Evolutionary conservation across 148 eudicot genomes (phyloP).

Genomic region (Rhododendron williamsianum): DNA sequence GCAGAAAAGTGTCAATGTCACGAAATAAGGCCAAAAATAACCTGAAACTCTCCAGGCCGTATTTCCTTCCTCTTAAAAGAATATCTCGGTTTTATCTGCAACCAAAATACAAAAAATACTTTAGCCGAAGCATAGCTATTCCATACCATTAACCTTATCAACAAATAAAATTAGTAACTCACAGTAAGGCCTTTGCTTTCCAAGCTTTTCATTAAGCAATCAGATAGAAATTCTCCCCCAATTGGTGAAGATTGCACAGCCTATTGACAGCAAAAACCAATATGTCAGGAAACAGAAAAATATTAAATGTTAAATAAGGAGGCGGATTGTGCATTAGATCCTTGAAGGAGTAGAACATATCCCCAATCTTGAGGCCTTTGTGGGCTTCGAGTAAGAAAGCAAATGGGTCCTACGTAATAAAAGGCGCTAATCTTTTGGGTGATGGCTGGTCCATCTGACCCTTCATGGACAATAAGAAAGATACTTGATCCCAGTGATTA

Average conservation of each 20-base stretch:
- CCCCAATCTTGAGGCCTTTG: neutral
- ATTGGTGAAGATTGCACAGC: constrained; percentile 80
- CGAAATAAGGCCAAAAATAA: constrained; percentile 19
- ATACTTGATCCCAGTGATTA: neutral
- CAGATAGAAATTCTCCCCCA: constrained; percentile 91
- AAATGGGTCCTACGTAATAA: neutral
- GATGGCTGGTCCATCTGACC: neutral
- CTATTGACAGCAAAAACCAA: constrained; percentile 27
- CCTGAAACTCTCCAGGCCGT: constrained; percentile 96
- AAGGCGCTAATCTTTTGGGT: neutral
- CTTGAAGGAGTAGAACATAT: neutral
- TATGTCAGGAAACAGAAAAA: neutral
- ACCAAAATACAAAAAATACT: constrained; percentile 7
- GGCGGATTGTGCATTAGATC: neutral
- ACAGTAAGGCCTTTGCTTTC: constrained; percentile 90
- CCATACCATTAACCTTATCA: neutral
- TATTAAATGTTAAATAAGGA: neutral
- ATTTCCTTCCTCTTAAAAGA: constrained; percentile 94
- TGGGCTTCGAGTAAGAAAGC: neutral
- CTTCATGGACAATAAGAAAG: neutral
- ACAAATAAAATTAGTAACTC: constrained; percentile 25
- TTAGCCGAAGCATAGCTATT: neutral
- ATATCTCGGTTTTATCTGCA: constrained; percentile 91
- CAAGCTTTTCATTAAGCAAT: constrained; percentile 94
- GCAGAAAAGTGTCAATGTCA: neutral